Base-by-base conservation (phyloP, 2,329 filamentous ascomycete genomes). In the Penicillium brasilianum region DNA sequence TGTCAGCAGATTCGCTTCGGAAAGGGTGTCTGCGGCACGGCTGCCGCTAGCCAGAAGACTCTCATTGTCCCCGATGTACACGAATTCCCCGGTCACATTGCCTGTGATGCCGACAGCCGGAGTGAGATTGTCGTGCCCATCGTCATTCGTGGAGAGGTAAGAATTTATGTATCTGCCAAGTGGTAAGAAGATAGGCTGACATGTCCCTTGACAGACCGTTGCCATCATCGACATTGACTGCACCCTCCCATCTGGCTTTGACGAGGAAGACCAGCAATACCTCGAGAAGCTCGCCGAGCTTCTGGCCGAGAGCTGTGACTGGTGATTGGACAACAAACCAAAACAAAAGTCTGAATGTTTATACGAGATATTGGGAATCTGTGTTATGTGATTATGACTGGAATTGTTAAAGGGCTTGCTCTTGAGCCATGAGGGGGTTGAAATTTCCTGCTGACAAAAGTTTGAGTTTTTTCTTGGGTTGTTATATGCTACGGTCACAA, bases 61-160 rank as follows among this genome's bases (percentile, higher is more conserved):
- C 65, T 80, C 2, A 53, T 81, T 11, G 80, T 83, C n/a, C 67
- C 71, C 0, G 80, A 83, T 59, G 80, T 82, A 51, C 51, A 72
- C 41, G 60, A 69, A 7, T 82, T 81, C 63, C 77, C 79, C 11
- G 80, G 81, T 3, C 81, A 83, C 70, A 83, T 83, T 71, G 80
- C 81, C 11, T 83, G 81, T 65, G 81, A 83, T 66, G 77, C 76
- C 11, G 79, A 80, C 39, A 82, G 77, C 62, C 72, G 73, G 62
- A 83, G 81, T 72, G 81, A 83, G 71, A 80, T 83, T 68, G 81
- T 83, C 14, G 80, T 83, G 48, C 81, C 81, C 37, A 76, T 83
- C 69, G 48, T 80, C 53, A 66, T 71, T n/a, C 64, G 63, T 18
- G 75, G 72, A 36, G 78, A 79, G 74, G 77, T 78, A 57, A 67